phyloP scores from a whole-genome alignment of 768 basidiomycete genomes.

The Paxillus involutus region DNA sequence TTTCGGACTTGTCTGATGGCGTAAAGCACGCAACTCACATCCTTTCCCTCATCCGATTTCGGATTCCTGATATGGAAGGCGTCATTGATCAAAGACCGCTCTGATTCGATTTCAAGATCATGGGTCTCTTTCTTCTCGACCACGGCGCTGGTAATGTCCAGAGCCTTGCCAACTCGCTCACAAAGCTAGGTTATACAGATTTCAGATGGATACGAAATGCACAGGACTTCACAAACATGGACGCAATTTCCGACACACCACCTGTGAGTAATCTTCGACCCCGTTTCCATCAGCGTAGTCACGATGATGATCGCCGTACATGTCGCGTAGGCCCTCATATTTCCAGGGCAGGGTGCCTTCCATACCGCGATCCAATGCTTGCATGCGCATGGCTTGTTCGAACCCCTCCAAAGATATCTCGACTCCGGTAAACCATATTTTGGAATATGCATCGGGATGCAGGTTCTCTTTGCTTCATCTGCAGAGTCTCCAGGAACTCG shows the following conservation, averaged over 20 bases:
- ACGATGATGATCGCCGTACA: conserved; percentile 9
- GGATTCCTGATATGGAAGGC: conserved; percentile 5
- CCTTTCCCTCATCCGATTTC: background rate
- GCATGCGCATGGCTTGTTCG: conserved; percentile 65
- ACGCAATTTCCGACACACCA: conserved; percentile 38
- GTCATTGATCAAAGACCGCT: background rate
- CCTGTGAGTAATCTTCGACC: conserved; percentile 60
- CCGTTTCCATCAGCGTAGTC: background rate
- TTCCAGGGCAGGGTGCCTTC: conserved; percentile 96
- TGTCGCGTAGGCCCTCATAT: conserved; percentile 76
- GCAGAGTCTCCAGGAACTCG: conserved; percentile 62
- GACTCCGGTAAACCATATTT: conserved; percentile 89
- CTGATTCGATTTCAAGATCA: conserved; percentile 14
- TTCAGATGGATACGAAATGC: conserved; percentile 87
- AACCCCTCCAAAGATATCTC: conserved; percentile 82
- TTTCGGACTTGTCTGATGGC: background rate
- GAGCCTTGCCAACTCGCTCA: conserved; percentile 90
- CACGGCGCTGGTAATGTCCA: conserved; percentile 96
- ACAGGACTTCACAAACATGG: conserved; percentile 70
- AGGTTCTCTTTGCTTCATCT: conserved; percentile 89
- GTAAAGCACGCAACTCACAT: background rate
- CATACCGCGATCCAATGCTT: conserved; percentile 84
- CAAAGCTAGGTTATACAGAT: conserved; percentile 69
- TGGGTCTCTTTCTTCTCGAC: conserved; percentile 86
- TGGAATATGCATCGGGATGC: conserved; percentile 98